A percentile compares a stretch with the other conserved stretches of the same genome.
phyloP scores from a whole-genome alignment of 176 grass and related monocot genomes.

The Raddia guianensis region DNA sequence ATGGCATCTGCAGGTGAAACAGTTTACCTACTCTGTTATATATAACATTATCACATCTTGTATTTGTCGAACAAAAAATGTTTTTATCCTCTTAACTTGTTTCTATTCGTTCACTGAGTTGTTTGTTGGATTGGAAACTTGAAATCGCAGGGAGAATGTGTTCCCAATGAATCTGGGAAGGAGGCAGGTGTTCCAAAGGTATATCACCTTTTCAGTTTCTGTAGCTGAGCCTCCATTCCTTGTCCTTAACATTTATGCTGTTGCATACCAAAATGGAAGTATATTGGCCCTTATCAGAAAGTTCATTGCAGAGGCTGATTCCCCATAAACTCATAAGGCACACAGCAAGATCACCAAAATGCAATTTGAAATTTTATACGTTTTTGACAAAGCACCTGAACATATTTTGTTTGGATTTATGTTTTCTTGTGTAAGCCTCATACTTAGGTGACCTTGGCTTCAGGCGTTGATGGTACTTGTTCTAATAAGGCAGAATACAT shows the following conservation, averaged over 20 bases:
- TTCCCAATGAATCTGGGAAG: slow-evolving; percentile 66
- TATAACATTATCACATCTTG: background rate
- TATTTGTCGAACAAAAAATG: slow-evolving; percentile 17
- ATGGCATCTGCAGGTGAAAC: slow-evolving; percentile 96
- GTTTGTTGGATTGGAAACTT: slow-evolving; percentile 30
- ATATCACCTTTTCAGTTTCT: slow-evolving; percentile 30
- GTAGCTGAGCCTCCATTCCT: slow-evolving; percentile 9
- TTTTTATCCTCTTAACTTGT: slow-evolving; percentile 28
- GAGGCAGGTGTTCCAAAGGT: slow-evolving; percentile 70
- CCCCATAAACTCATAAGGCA: background rate
- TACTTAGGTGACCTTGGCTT: background rate
- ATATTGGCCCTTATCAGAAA: slow-evolving; percentile 29
- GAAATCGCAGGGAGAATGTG: slow-evolving; percentile 76
- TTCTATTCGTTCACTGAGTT: slow-evolving; percentile 42
- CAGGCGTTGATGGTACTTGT: background rate
- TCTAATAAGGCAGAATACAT: background rate
- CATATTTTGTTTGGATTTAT: slow-evolving; percentile 13
- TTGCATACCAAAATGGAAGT: slow-evolving; percentile 23
- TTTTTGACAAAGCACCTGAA: slow-evolving; percentile 9
- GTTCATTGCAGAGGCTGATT: background rate
- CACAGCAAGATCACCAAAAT: background rate
- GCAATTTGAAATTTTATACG: background rate
- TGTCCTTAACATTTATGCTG: slow-evolving; percentile 25
- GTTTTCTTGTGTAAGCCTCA: slow-evolving; percentile 5
- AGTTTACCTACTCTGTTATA: slow-evolving; percentile 6